phyloP scores from a whole-genome alignment of 2,329 filamentous ascomycete species.

The Botrytis squamosa region DNA sequence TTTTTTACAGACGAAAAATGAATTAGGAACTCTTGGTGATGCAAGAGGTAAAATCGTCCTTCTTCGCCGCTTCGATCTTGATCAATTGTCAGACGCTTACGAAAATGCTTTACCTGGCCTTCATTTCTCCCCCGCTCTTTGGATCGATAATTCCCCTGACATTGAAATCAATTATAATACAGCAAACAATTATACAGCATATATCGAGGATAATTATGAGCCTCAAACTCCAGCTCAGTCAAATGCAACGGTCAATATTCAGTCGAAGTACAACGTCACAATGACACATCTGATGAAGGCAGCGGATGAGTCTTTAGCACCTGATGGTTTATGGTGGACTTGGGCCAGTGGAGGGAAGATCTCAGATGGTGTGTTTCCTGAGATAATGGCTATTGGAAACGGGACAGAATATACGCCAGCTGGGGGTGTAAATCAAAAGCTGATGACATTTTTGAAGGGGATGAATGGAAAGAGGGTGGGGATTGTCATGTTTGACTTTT shows the following conservation, averaged over 20 bases:
- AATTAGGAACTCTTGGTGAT: constrained; percentile 62
- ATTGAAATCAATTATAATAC: constrained; percentile 47
- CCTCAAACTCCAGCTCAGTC: constrained; percentile 39
- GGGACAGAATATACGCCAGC: constrained; percentile 40
- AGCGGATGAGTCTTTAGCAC: constrained; percentile 31
- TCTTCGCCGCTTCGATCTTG: constrained; percentile 74
- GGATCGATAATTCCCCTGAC: constrained; percentile 45
- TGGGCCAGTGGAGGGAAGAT: constrained; percentile 48
- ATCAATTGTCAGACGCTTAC: constrained; percentile 43
- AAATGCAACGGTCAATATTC: constrained; percentile 43
- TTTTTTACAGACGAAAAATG: constrained; percentile 42
- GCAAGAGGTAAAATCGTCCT: constrained; percentile 80
- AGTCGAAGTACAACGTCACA: constrained; percentile 47
- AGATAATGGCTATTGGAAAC: constrained; percentile 48
- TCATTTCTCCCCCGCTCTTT: constrained; percentile 46
- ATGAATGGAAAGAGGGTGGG: constrained; percentile 48
- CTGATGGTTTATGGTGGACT: constrained; percentile 47
- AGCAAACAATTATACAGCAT: constrained; percentile 42
- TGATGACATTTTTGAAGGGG: constrained; percentile 41
- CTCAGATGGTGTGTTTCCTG: constrained; percentile 43
- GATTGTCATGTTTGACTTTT: constrained; percentile 54
- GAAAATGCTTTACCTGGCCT: constrained; percentile 45
- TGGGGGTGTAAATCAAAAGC: constrained; percentile 47
- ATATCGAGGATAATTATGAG: constrained; percentile 52
- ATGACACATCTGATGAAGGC: constrained; percentile 43